Evolutionary conservation across 108 stramenopile species (phyloP), one percentile per base, ranked within the genome.

Genomic region (Skeletonema menzelii): DNA sequence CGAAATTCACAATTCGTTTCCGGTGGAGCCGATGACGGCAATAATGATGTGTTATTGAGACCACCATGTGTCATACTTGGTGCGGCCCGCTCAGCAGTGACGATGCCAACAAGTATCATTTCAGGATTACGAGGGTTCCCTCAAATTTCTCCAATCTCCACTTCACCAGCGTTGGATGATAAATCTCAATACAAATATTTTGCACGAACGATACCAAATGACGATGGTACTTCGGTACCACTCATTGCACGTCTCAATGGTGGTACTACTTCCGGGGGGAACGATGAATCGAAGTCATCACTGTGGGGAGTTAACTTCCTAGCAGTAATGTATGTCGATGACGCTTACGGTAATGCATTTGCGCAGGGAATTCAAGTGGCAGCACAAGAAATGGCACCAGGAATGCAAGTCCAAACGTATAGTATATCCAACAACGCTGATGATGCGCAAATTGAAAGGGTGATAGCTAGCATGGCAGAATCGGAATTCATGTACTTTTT

Each of bases 21-120:
- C n/a, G n/a, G n/a, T n/a, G n/a, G n/a, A n/a, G n/a, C n/a, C n/a
- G n/a, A n/a, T n/a, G n/a, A n/a, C 35, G 8, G 35, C 35, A 15
- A n/a, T 42, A 3, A 4, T 15, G 11, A 42, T 42, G 3, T 15
- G 15, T n/a, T 42, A 4, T n/a, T n/a, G 5, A 37, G 35, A 37
- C 35, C 35, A 42, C 84, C 88, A 11, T 82, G 82, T 65, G 88
- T 84, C 28, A 85, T 85, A 55, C 4, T 87, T 4, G 88, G 88
- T 7, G 84, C 77, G 14, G 63, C 53, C 42, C 44, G 72, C 12
- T 84, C 83, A 7, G 13, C 72, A 0, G 69, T 83, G 14, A 76
- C 81, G 12, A 82, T 81, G 3, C 84, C 86, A 24, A 83, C 82
- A 1, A 58, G 72, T 58, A 75, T 85, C 20, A 46, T 89, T n/a